Evolutionary conservation across 345 rosid species (phyloP), one percentile per base, ranked within the genome.

Genomic region (Leavenworthia alabamica): DNA sequence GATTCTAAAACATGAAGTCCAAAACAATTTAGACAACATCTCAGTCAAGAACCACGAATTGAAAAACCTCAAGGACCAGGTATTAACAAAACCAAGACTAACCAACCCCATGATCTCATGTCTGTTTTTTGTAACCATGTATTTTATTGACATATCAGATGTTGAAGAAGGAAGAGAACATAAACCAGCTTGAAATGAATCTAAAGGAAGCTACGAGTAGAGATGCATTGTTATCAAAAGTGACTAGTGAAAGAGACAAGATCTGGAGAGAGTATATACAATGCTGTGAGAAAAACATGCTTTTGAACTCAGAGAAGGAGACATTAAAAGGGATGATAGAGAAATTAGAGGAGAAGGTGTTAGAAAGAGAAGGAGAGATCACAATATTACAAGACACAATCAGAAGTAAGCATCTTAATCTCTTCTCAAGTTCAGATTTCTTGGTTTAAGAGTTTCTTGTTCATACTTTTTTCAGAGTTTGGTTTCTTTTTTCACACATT

Each of bases 351-450:
- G 97, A 88, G 71, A 95, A 82, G 28, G 62, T 88, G 9, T 87
- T 83, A 28, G 56, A 87, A 70, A 94, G 86, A 78, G 99, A 90
- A 81, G 96, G 99, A 12, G 86, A 93, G 69, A 87, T 93, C 64
- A 85, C 92, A 37, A 89, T 93, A 60, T 75, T 89, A 23, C 87
- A 83, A 70, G 99, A 94, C 78, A 55, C 83, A 32, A 36, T 90
- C 4, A 75, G 83, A 60, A 79, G 60, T 69, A 79, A 75, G 56
- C 73, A 73, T 50, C 80, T 79, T 42, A 83, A 75, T 60, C 78
- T 90, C 60, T 83, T 94, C 49, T 78, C 80, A 10, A 73, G 81
- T 65, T 82, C 81, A 1, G 83, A 82, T 75, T 70, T 78, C 42
- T 52, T 58, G 29, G 67, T 26, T n/a, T 65, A 11, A 65, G 17